A percentile compares a stretch with the other conserved stretches of the same genome.
Conservation (phyloP, 371 early-diverging fungal genomes). For the Circinella minor region DNA sequence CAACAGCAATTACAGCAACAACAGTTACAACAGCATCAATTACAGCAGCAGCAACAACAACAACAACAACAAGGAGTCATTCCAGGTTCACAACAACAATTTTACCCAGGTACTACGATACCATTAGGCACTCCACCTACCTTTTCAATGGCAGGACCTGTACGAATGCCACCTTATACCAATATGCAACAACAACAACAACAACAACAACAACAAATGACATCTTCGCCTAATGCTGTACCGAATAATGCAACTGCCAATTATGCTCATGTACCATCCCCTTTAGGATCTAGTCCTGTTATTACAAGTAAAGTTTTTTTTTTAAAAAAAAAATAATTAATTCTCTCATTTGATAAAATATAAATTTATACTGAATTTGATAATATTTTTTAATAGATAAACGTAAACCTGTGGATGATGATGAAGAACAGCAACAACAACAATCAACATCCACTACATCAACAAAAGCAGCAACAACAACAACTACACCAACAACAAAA, state of each 20-base stretch:
- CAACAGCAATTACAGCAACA: background rate
- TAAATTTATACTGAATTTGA: background rate
- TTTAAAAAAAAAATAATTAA: background rate
- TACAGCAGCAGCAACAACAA: conserved; percentile 12
- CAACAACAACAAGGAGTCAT: background rate
- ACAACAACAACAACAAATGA: background rate
- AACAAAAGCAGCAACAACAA: no score
- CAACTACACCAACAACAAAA: background rate
- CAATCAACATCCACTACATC: background rate
- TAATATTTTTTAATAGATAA: background rate
- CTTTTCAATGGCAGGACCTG: background rate
- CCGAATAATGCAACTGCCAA: conserved; percentile 4
- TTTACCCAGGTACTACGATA: conserved; percentile 1
- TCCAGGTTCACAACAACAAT: background rate
- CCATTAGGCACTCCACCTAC: background rate
- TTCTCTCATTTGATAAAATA: background rate
- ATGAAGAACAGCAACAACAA: background rate
- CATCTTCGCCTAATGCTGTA: conserved; percentile 6
- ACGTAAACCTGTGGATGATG: conserved; percentile 13
- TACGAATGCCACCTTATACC: conserved; percentile 9
- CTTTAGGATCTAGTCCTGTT: conserved; percentile 10
- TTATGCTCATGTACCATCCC: conserved; percentile 14
- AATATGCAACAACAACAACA: background rate
- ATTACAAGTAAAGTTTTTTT: conserved; percentile 4
- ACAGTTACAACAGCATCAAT: background rate